Percentiles rank a stretch among this genome's conserved stretches.
Evolutionary conservation across 768 basidiomycete species (phyloP).

Genomic region (Xerocomellus chrysenteron): DNA sequence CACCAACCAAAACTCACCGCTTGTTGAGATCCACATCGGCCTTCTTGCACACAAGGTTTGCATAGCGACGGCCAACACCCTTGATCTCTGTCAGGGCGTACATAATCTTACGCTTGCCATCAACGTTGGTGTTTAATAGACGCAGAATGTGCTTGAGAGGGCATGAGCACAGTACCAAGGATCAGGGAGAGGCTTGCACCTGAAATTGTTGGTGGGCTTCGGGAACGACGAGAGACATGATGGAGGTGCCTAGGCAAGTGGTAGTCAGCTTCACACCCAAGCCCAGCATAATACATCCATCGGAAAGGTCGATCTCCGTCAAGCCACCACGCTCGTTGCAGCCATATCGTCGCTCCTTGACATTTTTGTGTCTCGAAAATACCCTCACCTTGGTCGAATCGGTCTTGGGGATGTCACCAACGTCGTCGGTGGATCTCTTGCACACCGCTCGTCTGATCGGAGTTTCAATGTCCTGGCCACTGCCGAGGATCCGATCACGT

Average conservation of each 20-base stretch:
- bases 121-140: conserved; percentile 99
- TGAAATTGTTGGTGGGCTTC: conserved; percentile 96
- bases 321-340: neutral
- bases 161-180: conserved; percentile 1
- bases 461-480: conserved; percentile 21
- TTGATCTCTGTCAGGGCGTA: conserved; percentile 99
- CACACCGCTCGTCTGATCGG: conserved; percentile 12
- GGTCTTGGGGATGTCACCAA: conserved; percentile 18
- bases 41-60: conserved; percentile 99
- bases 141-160: conserved; percentile 88
- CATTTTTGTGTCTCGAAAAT: neutral
- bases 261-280: conserved; percentile 18
- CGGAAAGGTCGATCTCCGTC: conserved; percentile 2
- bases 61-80: conserved; percentile 98
- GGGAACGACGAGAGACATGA: conserved; percentile 96
- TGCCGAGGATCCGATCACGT: conserved; percentile 29
- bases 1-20: conserved; percentile 64
- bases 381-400: conserved; percentile 27
- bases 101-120: conserved; percentile 99
- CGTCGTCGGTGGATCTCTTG: conserved; percentile 9
- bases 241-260: conserved; percentile 15
- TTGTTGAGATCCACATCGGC: conserved; percentile 99
- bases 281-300: conserved; percentile 20
- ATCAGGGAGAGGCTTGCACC: conserved; percentile 41
- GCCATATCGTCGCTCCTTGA: neutral